phyloP scores from a whole-genome alignment of 2,329 filamentous ascomycete species.

The Trichoderma cornu-damae region DNA sequence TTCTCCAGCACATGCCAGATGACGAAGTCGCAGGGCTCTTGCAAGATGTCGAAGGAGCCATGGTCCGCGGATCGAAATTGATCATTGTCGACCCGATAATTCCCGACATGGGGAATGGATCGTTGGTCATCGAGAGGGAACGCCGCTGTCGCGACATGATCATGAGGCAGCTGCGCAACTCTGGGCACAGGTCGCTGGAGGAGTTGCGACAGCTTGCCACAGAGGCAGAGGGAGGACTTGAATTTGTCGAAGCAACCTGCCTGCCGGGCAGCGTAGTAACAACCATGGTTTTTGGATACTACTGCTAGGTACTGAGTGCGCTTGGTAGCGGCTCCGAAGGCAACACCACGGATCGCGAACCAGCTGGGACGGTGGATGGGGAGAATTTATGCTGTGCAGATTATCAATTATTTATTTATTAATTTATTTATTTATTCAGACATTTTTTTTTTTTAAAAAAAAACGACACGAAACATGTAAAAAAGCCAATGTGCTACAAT shows the following conservation, averaged over 20 bases:
- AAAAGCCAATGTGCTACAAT: too few species aligned
- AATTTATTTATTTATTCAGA: too few species aligned
- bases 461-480: too few species aligned
- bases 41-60: not conserved
- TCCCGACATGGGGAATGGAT: not conserved
- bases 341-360: too few species aligned
- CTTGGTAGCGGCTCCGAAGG: too few species aligned
- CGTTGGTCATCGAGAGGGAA: not conserved
- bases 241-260: not conserved
- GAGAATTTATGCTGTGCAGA: too few species aligned
- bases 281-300: not conserved
- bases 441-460: too few species aligned
- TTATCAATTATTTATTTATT: too few species aligned
- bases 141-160: not conserved
- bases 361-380: too few species aligned
- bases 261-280: not conserved
- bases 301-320: too few species aligned
- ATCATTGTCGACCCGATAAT: slow-evolving; percentile 2
- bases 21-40: slow-evolving; percentile 31
- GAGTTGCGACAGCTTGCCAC: not conserved
- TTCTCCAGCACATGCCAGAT: slow-evolving; percentile 46
- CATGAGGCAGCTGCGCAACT: slow-evolving; percentile 6
- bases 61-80: not conserved
- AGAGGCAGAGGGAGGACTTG: not conserved
- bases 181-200: not conserved